phyloP scores from a whole-genome alignment of 108 stramenopile species.

The Discostella pseudostelligera region DNA sequence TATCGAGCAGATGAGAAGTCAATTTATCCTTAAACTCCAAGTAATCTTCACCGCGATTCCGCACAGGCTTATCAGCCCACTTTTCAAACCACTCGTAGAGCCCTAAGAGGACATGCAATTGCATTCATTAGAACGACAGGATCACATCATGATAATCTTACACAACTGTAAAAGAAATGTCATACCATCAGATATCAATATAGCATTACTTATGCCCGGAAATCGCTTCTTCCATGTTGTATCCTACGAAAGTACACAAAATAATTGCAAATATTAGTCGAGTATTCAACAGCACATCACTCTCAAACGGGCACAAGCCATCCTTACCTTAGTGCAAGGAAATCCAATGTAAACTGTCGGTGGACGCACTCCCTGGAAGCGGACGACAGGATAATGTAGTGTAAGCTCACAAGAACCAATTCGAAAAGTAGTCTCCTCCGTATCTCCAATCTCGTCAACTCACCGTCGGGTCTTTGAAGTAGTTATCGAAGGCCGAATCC shows the following conservation, averaged over 20 bases:
- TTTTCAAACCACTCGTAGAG: conserved; percentile 38
- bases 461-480: conserved; percentile 32
- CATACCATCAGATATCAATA: conserved; percentile 39
- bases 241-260: conserved; percentile 5
- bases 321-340: conserved; percentile 39
- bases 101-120: background rate
- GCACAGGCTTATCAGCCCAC: conserved; percentile 32
- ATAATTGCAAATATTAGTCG: too few relatives aligned
- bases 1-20: conserved; percentile 37
- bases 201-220: conserved; percentile 42
- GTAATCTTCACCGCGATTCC: conserved; percentile 45
- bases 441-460: background rate
- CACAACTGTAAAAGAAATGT: conserved; percentile 11
- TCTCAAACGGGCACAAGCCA: background rate
- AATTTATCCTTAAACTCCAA: conserved; percentile 44
- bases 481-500: conserved; percentile 37
- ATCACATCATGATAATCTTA: background rate
- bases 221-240: conserved; percentile 48
- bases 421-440: background rate
- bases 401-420: background rate
- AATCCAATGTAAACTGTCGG: conserved; percentile 75
- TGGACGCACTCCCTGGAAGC: conserved; percentile 40
- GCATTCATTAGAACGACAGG: background rate
- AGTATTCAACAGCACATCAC: too few relatives aligned
- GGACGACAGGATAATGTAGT: background rate